Base-by-base conservation (phyloP, 202 grass and related monocot genomes). In the Dendrocalamus latiflorus region DNA sequence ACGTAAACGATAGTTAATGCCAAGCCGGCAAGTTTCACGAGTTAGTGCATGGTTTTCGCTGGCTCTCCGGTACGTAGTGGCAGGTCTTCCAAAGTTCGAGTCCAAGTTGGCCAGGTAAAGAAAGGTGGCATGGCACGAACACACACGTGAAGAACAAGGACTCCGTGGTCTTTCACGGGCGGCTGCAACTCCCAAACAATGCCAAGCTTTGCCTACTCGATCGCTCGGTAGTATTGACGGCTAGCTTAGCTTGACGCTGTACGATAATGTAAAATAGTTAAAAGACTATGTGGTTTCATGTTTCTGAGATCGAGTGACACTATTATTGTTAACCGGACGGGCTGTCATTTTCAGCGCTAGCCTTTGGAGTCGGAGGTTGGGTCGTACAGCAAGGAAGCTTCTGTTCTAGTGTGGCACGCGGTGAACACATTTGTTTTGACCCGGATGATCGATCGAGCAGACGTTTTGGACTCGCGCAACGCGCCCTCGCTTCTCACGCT, bases 71-170 rank as follows among this genome's bases (percentile, higher is more conserved):
- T 4, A 41, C 25, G 53, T 75, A 11, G 65, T 12, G 22, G 38
- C 24, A 22, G 5, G 26, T 14, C 56, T 34, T 58, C 55, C 22
- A 33, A 3, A 54, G 38, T 72, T 72, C 28, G 83, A 77, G 72
- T 86, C 39, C 78, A 62, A 81, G 15, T 86, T 82, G 50, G 58
- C 4, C 72, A 57, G 77, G 82, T 56, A 60, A 80, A 30, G 22
- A 24, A 62, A 6, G 37, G 9, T 28, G 65, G 59, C 68, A 9
- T 16, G 45, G 14, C 56, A 41, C 34, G 24, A 33, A 13, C 13
- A 42, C 25, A 78, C 84, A 86, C 84, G 88, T 86, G 84, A 86
- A 75, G 74, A 86, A 83, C 60, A 77, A 85, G 57, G 54, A 74
- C 14, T 78, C 78, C 72, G 42, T 85, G 72, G 61, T 75, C 75